Evolutionary conservation across 176 grass and related monocot genomes (phyloP), one percentile per base, ranked within the genome.

Genomic region (Musa itinerans): DNA sequence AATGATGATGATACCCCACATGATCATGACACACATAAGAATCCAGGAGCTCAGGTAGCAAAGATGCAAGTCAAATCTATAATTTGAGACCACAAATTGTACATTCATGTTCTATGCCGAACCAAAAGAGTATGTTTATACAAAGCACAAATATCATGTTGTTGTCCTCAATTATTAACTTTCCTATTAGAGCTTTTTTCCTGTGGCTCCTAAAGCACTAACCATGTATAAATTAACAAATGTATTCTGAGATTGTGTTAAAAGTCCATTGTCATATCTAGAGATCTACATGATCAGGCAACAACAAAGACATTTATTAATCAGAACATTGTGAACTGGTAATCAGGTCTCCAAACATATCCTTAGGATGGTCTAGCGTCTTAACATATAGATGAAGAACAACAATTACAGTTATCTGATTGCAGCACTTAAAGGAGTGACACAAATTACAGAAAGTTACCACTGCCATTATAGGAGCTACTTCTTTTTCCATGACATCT

Each of bases 381-480:
- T n/a, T n/a, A 8, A 61, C n/a, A n/a, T 21, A 61, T 61, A n/a
- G n/a, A n/a, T 61, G 63, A 25, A 69, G 21, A 69, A 43, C 13
- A 17, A 48, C 26, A 50, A 48, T 1, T 80, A 43, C 34, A 72
- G 58, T 16, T 21, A 22, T 71, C 53, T 76, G 26, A 16, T 14
- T 1, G 21, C 49, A 9, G 53, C 2, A 53, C 6, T 11, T 15
- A 59, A 71, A 10, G 2, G 59, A 78, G 21, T 43, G 26, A 15
- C 52, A 56, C 67, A 51, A 27, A 27, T 53, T 17, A 11, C 11
- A 74, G 73, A 66, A n/a, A 84, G 58, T 27, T 87, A 96, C 89
- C 75, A 78, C 79, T 49, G 93, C 89, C 93, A 96, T 96, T 81
- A 90, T 92, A 63, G 93, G 89, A 6, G 89, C 87, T 1, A 92